Evolutionary conservation across 75 land plant species (phyloP), one percentile per base, ranked within the genome.

Genomic region (Selaginella tamariscina): DNA sequence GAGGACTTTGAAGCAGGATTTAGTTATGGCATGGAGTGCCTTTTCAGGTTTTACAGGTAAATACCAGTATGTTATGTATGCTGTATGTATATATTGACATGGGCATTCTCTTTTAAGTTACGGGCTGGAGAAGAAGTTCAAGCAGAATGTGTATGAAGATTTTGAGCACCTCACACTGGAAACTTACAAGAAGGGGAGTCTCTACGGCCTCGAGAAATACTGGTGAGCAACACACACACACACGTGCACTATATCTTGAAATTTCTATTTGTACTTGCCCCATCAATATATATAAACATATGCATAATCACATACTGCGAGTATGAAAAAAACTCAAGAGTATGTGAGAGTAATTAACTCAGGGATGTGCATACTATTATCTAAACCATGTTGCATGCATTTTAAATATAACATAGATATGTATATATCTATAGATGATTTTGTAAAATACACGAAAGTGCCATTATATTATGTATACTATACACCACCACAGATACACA

Each of bases 181-280:
- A 29, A 88, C 86, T 54, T 91, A 85, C 62, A 73, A 76, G 22
- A 87, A 82, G 62, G 99, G 99, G 56, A 88, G 86, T 72, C 82
- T 95, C 30, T 95, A 95, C 76, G 99, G 99, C 49, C 87, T 95
- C n/a, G 99, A 95, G 74, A 87, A 95, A 80, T 95, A 95, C 70
- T 91, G 99, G 99, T 95, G 81, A 55, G 68, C 57, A 9, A 8
- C 21, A 22, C 39, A 1, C 20, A 54, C 11, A 8, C 15, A 15
- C 1, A 26, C 31, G 55, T 27, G 2, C 24, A 26, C 1, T 67
- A 27, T 32, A 2, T 20, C 33, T 9, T 67, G 2, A 29, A 2
- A 21, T 32, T 1, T 1, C 21, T 33, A 23, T 1, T 13, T 5
- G 29, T 70, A 20, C n/a, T n/a, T n/a, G n/a, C n/a, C n/a, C n/a